These are phyloP conservation scores for Xylona heveae DNA, from an alignment of 495 filamentous ascomycete species.

Conservation along the genomic window DNA sequence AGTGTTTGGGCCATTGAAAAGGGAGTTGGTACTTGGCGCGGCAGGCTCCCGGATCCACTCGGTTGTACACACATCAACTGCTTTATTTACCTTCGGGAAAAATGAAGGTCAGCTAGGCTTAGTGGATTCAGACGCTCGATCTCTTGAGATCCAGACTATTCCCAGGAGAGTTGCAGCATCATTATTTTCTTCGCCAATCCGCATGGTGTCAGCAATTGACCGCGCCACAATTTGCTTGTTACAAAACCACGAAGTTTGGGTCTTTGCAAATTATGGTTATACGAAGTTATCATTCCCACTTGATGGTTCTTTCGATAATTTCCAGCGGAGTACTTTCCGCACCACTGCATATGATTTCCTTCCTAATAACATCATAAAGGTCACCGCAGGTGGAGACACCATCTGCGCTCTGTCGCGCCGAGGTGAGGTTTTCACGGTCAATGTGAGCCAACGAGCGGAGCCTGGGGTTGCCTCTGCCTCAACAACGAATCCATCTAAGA, in stretches of 20 bases:
- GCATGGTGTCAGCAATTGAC: slow-evolving; percentile 71
- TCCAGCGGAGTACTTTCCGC: slow-evolving; percentile 38
- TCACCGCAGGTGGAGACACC: slow-evolving; percentile 69
- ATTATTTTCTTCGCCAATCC: slow-evolving; percentile 56
- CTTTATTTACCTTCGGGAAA: slow-evolving; percentile 86
- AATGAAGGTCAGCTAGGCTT: slow-evolving; percentile 89
- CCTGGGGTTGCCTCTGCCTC: slow-evolving; percentile 36
- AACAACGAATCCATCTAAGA: slow-evolving; percentile 77
- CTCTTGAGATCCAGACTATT: slow-evolving; percentile 56
- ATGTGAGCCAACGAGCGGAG: slow-evolving; percentile 44
- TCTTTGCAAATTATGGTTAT: slow-evolving; percentile 88
- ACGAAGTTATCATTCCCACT: slow-evolving; percentile 64
- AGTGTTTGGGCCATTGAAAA: slow-evolving; percentile 76
- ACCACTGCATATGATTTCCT: slow-evolving; percentile 43
- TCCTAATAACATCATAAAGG: slow-evolving; percentile 44
- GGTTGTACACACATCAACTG: slow-evolving; percentile 59
- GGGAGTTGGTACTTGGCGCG: slow-evolving; percentile 58
- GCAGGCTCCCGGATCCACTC: slow-evolving; percentile 89
- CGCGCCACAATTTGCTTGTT: slow-evolving; percentile 72
- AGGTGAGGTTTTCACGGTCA: slow-evolving; percentile 71
- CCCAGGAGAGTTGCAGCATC: slow-evolving; percentile 78
- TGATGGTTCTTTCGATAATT: slow-evolving; percentile 42
- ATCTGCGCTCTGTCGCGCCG: slow-evolving; percentile 66
- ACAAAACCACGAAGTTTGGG: slow-evolving; percentile 70
- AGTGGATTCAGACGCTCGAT: slow-evolving; percentile 84